Evolutionary conservation across 345 rosid species (phyloP), one percentile per base, ranked within the genome.

Genomic region (Syzygium aromaticum): DNA sequence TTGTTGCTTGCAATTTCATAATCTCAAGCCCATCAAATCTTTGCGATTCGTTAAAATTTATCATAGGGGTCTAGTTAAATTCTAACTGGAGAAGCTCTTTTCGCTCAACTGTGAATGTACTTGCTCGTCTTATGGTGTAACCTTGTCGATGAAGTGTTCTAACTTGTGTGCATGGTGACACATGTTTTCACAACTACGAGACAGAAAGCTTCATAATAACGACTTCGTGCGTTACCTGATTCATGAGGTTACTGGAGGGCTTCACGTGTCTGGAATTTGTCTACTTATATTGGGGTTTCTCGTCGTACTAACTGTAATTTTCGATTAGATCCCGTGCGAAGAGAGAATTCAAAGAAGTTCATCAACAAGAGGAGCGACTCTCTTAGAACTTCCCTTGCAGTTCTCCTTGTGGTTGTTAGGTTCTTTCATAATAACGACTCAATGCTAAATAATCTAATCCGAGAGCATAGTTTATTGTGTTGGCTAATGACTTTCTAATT

Each of bases 141-240:
- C 33, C 8, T 12, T 61, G n/a, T 61, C 13, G 33, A 61, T 61
- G 9, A 61, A 14, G 19, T 1, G 19, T 61, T 61, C 33, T 61
- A n/a, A 0, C 15, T 13, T 61, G 73, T 61, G 33, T 61, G 28
- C 9, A 0, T 0, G 38, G 33, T 13, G 17, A 61, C 38, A n/a
- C 73, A 3, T 61, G 73, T 3, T n/a, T 61, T 61, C 46, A 30
- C 38, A 61, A 61, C 30, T 3, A 61, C 19, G n/a, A 61, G 73
- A 61, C 73, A 16, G 28, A 0, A 61, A 61, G 30, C 9, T 61
- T 61, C 30, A 28, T 14, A 59, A 59, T 5, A 27, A 27, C 30
- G 12, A 27, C 64, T 27, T 11, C 16, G 27, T 59, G 64, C 11
- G 27, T 61, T 61, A n/a, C 73, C 33, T 61, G 1, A 61, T 1